Conservation (phyloP, 2,329 filamentous ascomycete species). For the Cercospora sp. region DNA sequence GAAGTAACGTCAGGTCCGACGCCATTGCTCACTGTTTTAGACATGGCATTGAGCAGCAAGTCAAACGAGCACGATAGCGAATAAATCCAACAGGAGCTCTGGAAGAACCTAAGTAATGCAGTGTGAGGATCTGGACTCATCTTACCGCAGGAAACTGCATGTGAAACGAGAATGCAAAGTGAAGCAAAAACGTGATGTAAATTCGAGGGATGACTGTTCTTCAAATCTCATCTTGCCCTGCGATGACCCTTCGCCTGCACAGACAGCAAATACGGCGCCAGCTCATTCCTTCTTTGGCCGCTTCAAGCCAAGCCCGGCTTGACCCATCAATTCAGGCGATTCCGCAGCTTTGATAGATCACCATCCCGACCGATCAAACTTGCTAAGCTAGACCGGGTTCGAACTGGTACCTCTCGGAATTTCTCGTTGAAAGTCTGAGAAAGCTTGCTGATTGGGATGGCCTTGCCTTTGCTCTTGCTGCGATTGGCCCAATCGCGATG, state of each 20-base stretch:
- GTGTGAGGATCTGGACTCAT: not conserved
- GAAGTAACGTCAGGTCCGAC: slow-evolving; percentile 2
- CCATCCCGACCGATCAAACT: not conserved
- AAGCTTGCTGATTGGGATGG: not conserved
- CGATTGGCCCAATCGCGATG: not conserved
- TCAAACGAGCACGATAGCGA: not conserved
- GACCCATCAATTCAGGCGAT: not conserved
- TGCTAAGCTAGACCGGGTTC: not conserved
- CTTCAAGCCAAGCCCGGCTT: no score
- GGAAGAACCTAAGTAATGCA: not conserved
- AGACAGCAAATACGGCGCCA: not conserved
- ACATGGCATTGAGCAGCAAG: not conserved
- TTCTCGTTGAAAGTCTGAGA: not conserved
- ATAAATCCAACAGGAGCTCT: not conserved
- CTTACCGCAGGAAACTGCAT: not conserved
- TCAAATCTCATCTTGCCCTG: not conserved
- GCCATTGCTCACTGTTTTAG: not conserved
- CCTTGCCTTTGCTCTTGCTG: not conserved
- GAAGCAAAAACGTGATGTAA: not conserved
- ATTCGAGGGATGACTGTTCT: not conserved
- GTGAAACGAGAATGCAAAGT: not conserved
- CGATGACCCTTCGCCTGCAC: not conserved
- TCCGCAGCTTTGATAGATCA: not conserved
- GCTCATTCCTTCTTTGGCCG: not conserved
- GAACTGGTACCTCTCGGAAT: not conserved